These are phyloP conservation scores for Rhodotorula sphaerocarpa DNA, from an alignment of 768 basidiomycete genomes.

Conservation along the genomic window DNA sequence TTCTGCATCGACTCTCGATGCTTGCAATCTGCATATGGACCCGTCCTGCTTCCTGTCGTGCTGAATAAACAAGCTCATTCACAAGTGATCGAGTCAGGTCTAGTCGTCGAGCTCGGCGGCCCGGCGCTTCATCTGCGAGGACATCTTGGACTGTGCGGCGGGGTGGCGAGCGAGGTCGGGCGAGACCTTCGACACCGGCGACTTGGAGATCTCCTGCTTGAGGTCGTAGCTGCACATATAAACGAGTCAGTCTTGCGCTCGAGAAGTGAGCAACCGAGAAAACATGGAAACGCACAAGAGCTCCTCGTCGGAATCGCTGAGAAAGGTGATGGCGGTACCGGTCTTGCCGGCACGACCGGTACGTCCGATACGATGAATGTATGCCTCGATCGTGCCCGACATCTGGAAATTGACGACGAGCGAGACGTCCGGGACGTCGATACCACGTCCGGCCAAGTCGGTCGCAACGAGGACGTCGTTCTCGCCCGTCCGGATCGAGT, in stretches of 20 bases:
- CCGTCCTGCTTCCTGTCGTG: background rate
- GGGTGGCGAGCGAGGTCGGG: constrained; percentile 38
- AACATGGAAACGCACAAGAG: constrained; percentile 55
- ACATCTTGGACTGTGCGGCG: constrained; percentile 26
- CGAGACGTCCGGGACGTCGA: constrained; percentile 93
- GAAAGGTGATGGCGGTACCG: constrained; percentile 88
- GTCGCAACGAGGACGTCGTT: constrained; percentile 88
- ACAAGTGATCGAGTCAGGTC: background rate
- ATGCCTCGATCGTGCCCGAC: constrained; percentile 90
- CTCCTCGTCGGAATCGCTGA: constrained; percentile 87
- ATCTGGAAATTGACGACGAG: constrained; percentile 97
- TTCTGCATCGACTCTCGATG: background rate
- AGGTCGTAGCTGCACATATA: constrained; percentile 68
- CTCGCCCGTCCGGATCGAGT: constrained; percentile 74
- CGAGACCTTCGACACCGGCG: constrained; percentile 81
- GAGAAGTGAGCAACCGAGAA: background rate
- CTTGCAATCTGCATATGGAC: no score
- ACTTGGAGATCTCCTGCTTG: constrained; percentile 92
- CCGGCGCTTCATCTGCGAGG: constrained; percentile 6
- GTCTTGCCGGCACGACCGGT: constrained; percentile 96
- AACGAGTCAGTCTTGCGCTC: no score
- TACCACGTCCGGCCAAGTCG: constrained; percentile 95
- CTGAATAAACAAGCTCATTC: no score
- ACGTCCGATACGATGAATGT: constrained; percentile 95
- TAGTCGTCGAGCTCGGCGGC: constrained; percentile 3